phyloP scores from a whole-genome alignment of 768 basidiomycete genomes.

The Suillus spraguei region DNA sequence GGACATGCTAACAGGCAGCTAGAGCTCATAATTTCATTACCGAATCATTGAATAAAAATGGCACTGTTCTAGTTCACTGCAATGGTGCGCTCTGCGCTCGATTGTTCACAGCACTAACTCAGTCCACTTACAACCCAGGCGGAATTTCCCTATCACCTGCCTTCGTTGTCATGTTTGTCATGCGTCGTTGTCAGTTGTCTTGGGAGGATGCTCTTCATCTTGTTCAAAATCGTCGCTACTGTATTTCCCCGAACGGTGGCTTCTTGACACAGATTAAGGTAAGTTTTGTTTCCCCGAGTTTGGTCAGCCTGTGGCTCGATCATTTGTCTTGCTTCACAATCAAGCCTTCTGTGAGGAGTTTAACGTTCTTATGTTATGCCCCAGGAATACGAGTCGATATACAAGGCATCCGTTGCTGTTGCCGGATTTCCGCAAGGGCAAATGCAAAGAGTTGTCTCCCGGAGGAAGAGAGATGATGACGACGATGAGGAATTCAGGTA shows the following conservation, averaged over 20 bases:
- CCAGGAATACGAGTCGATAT: slow-evolving; percentile 93
- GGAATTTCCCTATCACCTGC: slow-evolving; percentile 88
- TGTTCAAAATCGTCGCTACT: slow-evolving; percentile 90
- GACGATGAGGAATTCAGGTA: slow-evolving; percentile 58
- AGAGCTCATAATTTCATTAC: slow-evolving; percentile 83
- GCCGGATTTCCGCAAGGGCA: slow-evolving; percentile 53
- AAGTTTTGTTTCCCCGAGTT: slow-evolving; percentile 11
- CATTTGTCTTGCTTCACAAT: background rate
- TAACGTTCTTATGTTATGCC: slow-evolving; percentile 9
- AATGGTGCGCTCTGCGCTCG: slow-evolving; percentile 57
- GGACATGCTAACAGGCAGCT: slow-evolving; percentile 9
- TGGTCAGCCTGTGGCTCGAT: background rate
- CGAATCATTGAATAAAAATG: slow-evolving; percentile 54
- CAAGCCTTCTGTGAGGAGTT: background rate
- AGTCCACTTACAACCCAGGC: slow-evolving; percentile 43
- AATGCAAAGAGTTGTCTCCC: slow-evolving; percentile 44
- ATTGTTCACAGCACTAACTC: background rate
- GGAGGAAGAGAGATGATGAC: slow-evolving; percentile 75
- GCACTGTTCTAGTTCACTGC: slow-evolving; percentile 86
- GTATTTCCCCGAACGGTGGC: slow-evolving; percentile 90
- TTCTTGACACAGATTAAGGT: slow-evolving; percentile 94
- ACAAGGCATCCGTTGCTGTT: slow-evolving; percentile 75
- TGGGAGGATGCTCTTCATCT: slow-evolving; percentile 90
- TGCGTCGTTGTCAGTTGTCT: slow-evolving; percentile 78
- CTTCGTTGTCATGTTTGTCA: slow-evolving; percentile 92